A percentile compares a stretch with the other conserved stretches of the same genome.
These are phyloP conservation scores for Candida smagusa DNA, from an alignment of 1,139 yeast species.

Conservation along the genomic window DNA sequence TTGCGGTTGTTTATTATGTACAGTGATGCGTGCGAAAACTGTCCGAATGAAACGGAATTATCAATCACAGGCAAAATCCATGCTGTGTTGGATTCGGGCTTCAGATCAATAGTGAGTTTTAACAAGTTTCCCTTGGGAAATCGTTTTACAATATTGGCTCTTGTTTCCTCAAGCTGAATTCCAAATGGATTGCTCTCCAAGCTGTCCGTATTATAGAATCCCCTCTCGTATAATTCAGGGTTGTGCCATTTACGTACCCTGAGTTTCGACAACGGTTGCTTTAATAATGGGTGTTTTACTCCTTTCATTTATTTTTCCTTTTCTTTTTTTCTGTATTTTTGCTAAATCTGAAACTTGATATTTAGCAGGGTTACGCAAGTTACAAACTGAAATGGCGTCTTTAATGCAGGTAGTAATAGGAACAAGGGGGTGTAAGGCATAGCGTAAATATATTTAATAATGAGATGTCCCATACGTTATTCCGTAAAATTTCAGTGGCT, in stretches of 20 bases:
- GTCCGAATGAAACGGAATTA: conserved; percentile 5
- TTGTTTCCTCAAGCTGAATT: conserved; percentile 15
- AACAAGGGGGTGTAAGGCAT: too few relatives aligned
- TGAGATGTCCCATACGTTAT: too few relatives aligned
- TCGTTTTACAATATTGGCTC: conserved; percentile 15
- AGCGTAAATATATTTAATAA: too few relatives aligned
- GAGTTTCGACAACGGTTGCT: conserved; percentile 25
- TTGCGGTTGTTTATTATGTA: conserved; percentile 13
- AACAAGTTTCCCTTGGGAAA: conserved; percentile 25
- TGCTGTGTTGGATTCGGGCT: conserved; percentile 4
- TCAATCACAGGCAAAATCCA: conserved; percentile 9
- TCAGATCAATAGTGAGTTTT: conserved; percentile 15
- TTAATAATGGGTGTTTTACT: conserved; percentile 21
- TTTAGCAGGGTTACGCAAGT: too few relatives aligned
- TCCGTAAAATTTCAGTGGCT: too few relatives aligned
- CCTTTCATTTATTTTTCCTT: background rate
- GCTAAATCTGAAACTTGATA: too few relatives aligned
- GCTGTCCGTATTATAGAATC: conserved; percentile 13
- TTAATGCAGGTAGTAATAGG: too few relatives aligned
- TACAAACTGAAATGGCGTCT: too few relatives aligned
- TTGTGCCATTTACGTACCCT: conserved; percentile 17
- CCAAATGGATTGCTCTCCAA: conserved; percentile 25
- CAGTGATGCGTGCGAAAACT: conserved; percentile 8
- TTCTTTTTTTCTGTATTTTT: background rate
- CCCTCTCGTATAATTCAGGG: conserved; percentile 11